Base-by-base conservation (phyloP, 495 filamentous ascomycete species). In the Letharia lupina region DNA sequence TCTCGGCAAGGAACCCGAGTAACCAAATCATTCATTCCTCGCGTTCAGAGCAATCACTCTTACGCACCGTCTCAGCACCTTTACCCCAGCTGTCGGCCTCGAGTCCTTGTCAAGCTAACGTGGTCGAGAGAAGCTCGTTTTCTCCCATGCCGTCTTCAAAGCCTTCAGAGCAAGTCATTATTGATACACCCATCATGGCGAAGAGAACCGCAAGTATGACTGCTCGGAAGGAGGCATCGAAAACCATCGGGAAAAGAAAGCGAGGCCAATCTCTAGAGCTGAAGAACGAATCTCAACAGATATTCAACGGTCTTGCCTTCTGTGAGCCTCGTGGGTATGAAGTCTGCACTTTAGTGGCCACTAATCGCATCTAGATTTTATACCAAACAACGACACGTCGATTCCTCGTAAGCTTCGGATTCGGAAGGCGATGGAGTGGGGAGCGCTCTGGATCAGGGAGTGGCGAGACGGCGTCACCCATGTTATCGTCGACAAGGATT, bases 351-450 rank as follows among this genome's bases (percentile, higher is more conserved):
- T 31, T 11, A 13, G 8, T 44, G 7, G 39, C 11, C 9, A 42
- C 31, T 64, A 42, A 64, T 7, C 1, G 3, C 11, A 9, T 7
- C 4, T 48, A 87, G 85, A 83, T 69, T 98, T 96, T 74, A 82
- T 94, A 35, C 94, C 91, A 0, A 89, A 93, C 65, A 86, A 89
- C 67, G 87, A 92, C 68, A 80, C 88, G 50, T 82, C 86, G 23
- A 83, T 82, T 2, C 76, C 83, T 2, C 83, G 93, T 31, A 83
- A 82, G 63, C 70, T 88, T 37, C 86, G 89, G 39, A 93, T 96
- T 52, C 81, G 81, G 37, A 91, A 87, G 73, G 87, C 88, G 0
- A 81, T 84, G 64, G 87, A 93, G 69, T 87, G 87, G 71, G 94
- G 94, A 39, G 93, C 86, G 8, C 76, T 73, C 10, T 89, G 89